Percentiles rank a stretch among this genome's conserved stretches.
These are phyloP conservation scores for Pinus tabuliformis DNA, from an alignment of 75 land plant genomes.

Conservation along the genomic window DNA sequence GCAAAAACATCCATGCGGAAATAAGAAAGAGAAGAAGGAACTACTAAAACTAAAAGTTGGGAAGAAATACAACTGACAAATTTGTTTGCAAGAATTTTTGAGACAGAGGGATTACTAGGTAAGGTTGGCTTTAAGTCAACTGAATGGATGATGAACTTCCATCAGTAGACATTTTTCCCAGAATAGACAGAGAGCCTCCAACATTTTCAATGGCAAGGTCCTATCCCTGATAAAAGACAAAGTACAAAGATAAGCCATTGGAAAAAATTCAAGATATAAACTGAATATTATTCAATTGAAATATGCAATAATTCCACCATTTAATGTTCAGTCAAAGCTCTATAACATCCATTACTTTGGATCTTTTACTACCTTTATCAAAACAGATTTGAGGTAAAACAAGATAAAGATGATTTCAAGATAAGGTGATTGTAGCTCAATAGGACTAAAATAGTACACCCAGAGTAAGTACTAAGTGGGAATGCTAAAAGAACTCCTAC, in stretches of 20 bases:
- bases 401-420: too few species aligned
- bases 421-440: too few species aligned
- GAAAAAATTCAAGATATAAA: too few species aligned
- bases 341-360: not conserved
- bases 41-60: not conserved
- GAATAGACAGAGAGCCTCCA: slow-evolving; percentile 85
- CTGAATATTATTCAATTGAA: not conserved
- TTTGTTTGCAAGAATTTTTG: not conserved
- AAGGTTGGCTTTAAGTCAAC: slow-evolving; percentile 76
- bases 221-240: slow-evolving; percentile 46
- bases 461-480: too few species aligned
- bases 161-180: slow-evolving; percentile 67
- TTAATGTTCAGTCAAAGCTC: not conserved
- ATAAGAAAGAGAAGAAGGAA: too few species aligned
- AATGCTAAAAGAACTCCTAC: too few species aligned
- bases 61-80: not conserved
- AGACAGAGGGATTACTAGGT: slow-evolving; percentile 46
- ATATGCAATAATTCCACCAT: not conserved
- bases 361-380: not conserved
- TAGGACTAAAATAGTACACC: too few species aligned
- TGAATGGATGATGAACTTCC: slow-evolving; percentile 58
- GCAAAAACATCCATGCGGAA: too few species aligned
- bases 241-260: not conserved
- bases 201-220: slow-evolving; percentile 87
- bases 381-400: too few species aligned